These are phyloP conservation scores for Domatiomyces globalis DNA, from an alignment of 2,329 filamentous ascomycete genomes.

Conservation along the genomic window DNA sequence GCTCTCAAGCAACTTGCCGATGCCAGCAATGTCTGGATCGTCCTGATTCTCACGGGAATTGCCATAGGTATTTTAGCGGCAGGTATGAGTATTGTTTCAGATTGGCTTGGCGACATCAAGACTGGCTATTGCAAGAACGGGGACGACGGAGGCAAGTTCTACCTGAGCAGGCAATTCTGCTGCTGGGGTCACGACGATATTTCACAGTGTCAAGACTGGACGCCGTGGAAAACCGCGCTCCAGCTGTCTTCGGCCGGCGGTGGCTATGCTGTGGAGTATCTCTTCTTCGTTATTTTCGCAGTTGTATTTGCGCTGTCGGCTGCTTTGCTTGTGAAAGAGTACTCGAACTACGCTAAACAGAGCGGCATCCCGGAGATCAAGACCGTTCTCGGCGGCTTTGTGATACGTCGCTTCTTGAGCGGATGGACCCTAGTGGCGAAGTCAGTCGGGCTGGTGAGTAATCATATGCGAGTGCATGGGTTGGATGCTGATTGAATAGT, in stretches of 20 bases:
- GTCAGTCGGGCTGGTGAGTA: conserved; percentile 63
- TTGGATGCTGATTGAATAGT: conserved; percentile 37
- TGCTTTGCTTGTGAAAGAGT: conserved; percentile 66
- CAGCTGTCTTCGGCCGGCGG: conserved; percentile 52
- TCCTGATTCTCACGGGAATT: conserved; percentile 73
- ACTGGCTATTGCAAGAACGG: conserved; percentile 69
- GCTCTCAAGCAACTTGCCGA: conserved; percentile 62
- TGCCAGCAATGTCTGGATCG: conserved; percentile 79
- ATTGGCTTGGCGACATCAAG: conserved; percentile 91
- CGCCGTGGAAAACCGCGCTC: conserved; percentile 64
- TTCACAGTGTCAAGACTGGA: conserved; percentile 75
- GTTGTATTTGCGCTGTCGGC: conserved; percentile 68
- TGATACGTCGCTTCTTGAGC: conserved; percentile 76
- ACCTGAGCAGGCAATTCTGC: conserved; percentile 81
- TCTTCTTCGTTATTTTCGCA: conserved; percentile 73
- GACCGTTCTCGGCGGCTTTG: conserved; percentile 82
- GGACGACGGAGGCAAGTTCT: conserved; percentile 70
- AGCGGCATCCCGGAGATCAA: conserved; percentile 98
- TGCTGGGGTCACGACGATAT: conserved; percentile 79
- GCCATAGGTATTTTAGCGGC: conserved; percentile 74
- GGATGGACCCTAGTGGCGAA: conserved; percentile 82
- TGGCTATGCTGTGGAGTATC: conserved; percentile 70
- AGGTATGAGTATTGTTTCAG: conserved; percentile 73
- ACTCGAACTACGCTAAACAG: conserved; percentile 77
- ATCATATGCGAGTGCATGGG: conserved; percentile 2